A percentile compares a stretch with the other conserved stretches of the same genome.
Evolutionary conservation across 805 yeast genomes (phyloP).

Genomic region (Pichia gijzeniarum): DNA sequence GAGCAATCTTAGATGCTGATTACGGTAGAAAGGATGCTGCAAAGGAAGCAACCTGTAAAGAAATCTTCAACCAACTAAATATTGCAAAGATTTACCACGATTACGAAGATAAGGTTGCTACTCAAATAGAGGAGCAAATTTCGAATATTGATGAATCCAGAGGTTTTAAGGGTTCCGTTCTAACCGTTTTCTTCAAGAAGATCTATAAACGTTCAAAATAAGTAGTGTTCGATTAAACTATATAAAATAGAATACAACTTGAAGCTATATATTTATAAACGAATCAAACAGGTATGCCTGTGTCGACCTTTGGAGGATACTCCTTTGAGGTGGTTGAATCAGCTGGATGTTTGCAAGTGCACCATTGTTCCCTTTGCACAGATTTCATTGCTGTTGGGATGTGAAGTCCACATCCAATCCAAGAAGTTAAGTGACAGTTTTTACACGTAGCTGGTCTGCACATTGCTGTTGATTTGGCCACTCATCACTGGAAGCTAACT

Average conservation of each 20-base stretch:
- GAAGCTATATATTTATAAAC: not conserved
- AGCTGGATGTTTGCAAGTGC: slow-evolving; percentile 27
- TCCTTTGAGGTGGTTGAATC: slow-evolving; percentile 24
- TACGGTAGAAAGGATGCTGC: slow-evolving; percentile 77
- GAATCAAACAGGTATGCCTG: slow-evolving; percentile 20
- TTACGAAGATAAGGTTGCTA: slow-evolving; percentile 77
- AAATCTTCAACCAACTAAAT: slow-evolving; percentile 65
- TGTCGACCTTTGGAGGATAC: slow-evolving; percentile 34
- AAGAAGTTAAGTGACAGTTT: slow-evolving; percentile 29
- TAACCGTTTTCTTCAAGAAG: slow-evolving; percentile 78
- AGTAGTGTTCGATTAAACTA: not conserved
- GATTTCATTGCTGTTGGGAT: slow-evolving; percentile 36
- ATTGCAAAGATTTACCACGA: slow-evolving; percentile 64
- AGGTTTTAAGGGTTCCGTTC: slow-evolving; percentile 88
- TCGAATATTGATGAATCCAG: slow-evolving; percentile 76
- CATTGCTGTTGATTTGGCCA: slow-evolving; percentile 19
- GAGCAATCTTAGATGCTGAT: slow-evolving; percentile 73
- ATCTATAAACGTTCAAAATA: slow-evolving; percentile 92
- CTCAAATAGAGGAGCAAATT: slow-evolving; percentile 57
- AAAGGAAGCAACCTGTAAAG: slow-evolving; percentile 64
- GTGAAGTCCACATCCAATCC: slow-evolving; percentile 44
- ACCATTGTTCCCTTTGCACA: slow-evolving; percentile 33
- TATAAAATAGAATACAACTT: too few species aligned
- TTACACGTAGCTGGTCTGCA: slow-evolving; percentile 33
- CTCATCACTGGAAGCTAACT: too few species aligned